Percentiles rank a stretch among this genome's conserved stretches.
Evolutionary conservation across 331 rosid species (phyloP).

Genomic region (Stylosanthes scabra): DNA sequence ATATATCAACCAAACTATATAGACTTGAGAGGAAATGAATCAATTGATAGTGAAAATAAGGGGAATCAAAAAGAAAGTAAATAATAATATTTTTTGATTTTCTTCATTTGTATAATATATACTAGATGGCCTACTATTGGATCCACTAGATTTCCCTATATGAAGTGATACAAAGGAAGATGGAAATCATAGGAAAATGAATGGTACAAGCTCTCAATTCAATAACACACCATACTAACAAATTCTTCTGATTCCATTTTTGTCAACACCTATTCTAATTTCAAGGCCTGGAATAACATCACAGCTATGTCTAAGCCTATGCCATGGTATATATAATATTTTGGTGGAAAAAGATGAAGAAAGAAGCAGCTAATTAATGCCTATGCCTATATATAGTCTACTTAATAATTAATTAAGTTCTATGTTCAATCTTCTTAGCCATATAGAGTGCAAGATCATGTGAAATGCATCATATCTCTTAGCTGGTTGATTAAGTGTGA

Average conservation of each 20-base stretch:
- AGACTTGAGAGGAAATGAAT: neutral
- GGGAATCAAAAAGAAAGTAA: neutral
- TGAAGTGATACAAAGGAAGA: too few relatives aligned
- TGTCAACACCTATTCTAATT: neutral
- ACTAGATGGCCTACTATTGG: too few relatives aligned
- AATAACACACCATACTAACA: too few relatives aligned
- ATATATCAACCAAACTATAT: neutral
- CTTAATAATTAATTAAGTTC: slow-evolving; percentile 26
- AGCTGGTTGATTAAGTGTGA: slow-evolving; percentile 64
- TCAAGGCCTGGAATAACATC: neutral
- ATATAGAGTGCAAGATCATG: slow-evolving; percentile 78
- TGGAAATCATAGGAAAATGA: too few relatives aligned
- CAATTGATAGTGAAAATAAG: too few relatives aligned
- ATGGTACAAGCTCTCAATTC: too few relatives aligned
- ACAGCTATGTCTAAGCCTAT: too few relatives aligned
- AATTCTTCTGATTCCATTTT: too few relatives aligned
- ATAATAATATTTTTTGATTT: slow-evolving; percentile 8
- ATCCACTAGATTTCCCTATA: neutral
- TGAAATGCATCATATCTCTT: slow-evolving; percentile 73
- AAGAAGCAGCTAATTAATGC: too few relatives aligned
- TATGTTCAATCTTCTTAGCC: slow-evolving; percentile 78
- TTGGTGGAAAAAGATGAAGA: neutral
- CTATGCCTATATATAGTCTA: slow-evolving; percentile 8
- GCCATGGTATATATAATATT: neutral
- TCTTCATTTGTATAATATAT: neutral